Conservation (phyloP, 306 rosid species). For the Trifolium repens region DNA sequence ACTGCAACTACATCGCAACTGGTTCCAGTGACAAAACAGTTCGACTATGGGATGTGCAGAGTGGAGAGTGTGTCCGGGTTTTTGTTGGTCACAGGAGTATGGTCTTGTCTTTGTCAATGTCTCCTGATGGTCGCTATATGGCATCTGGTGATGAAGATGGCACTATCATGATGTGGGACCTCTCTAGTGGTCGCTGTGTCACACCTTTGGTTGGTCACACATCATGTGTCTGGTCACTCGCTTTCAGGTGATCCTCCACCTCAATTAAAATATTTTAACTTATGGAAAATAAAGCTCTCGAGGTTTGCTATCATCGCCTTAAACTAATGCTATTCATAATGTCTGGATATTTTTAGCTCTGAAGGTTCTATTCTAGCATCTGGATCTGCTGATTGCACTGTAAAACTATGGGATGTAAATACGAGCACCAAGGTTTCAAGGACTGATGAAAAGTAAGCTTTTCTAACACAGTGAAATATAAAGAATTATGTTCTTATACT, state of each 20-base stretch:
- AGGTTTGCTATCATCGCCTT: not conserved
- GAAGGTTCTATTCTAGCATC: slow-evolving; percentile 96
- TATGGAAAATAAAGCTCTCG: not conserved
- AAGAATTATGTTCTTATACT: slow-evolving; percentile 18
- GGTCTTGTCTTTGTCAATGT: slow-evolving; percentile 90
- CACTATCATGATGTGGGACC: slow-evolving; percentile 97
- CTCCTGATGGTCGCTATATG: slow-evolving; percentile 94
- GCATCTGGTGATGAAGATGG: slow-evolving; percentile 99
- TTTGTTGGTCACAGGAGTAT: slow-evolving; percentile 96
- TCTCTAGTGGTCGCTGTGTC: slow-evolving; percentile 86
- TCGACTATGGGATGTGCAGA: slow-evolving; percentile 93
- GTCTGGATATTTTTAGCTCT: slow-evolving; percentile 58
- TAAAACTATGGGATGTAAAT: slow-evolving; percentile 92
- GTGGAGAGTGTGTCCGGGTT: slow-evolving; percentile 95
- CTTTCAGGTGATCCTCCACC: slow-evolving; percentile 68
- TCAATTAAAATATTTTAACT: not conserved
- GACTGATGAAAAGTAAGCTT: slow-evolving; percentile 78
- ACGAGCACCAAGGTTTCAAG: slow-evolving; percentile 75
- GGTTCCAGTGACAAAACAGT: slow-evolving; percentile 98
- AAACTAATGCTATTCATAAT: slow-evolving; percentile 16
- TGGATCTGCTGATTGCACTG: slow-evolving; percentile 95
- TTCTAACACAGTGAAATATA: not conserved
- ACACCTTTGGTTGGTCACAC: slow-evolving; percentile 88
- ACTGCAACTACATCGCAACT: slow-evolving; percentile 98
- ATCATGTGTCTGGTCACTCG: slow-evolving; percentile 89